Conservation (phyloP, 768 basidiomycete species). For the Lentinula aciculospora region DNA sequence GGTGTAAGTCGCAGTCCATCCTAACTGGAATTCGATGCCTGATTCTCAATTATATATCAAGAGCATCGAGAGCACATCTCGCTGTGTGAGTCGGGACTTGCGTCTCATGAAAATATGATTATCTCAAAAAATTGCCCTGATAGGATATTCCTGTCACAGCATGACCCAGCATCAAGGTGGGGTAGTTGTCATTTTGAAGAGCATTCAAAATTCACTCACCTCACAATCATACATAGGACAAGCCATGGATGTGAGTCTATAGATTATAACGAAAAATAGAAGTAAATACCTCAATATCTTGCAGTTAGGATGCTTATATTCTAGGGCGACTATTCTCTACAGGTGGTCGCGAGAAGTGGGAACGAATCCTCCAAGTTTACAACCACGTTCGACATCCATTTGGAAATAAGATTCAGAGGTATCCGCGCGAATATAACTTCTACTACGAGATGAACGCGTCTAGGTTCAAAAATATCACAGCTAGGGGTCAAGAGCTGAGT, state of each 20-base stretch:
- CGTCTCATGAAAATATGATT: conserved; percentile 23
- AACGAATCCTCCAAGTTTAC: conserved; percentile 21
- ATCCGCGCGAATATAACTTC: conserved; percentile 1
- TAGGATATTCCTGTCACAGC: conserved; percentile 29
- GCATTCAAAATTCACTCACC: too few relatives aligned
- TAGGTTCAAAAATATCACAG: conserved; percentile 7
- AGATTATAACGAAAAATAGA: background rate
- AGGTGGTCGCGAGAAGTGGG: conserved; percentile 9
- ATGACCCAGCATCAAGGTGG: conserved; percentile 17
- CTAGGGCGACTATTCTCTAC: conserved; percentile 19
- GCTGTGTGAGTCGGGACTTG: conserved; percentile 28
- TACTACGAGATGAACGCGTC: conserved; percentile 8
- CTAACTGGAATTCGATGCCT: background rate
- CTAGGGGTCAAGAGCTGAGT: background rate
- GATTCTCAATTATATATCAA: background rate
- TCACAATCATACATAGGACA: too few relatives aligned
- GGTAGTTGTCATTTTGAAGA: background rate
- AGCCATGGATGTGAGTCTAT: conserved; percentile 19
- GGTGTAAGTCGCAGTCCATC: conserved; percentile 22
- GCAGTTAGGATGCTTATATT: conserved; percentile 29
- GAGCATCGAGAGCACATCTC: conserved; percentile 16
- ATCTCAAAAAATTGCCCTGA: conserved; percentile 23
- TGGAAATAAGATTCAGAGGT: conserved; percentile 7
- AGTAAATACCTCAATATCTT: background rate
- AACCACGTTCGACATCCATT: conserved; percentile 25